phyloP scores from a whole-genome alignment of 1,284 basidiomycete genomes.

The Sporisorium exsertum region DNA sequence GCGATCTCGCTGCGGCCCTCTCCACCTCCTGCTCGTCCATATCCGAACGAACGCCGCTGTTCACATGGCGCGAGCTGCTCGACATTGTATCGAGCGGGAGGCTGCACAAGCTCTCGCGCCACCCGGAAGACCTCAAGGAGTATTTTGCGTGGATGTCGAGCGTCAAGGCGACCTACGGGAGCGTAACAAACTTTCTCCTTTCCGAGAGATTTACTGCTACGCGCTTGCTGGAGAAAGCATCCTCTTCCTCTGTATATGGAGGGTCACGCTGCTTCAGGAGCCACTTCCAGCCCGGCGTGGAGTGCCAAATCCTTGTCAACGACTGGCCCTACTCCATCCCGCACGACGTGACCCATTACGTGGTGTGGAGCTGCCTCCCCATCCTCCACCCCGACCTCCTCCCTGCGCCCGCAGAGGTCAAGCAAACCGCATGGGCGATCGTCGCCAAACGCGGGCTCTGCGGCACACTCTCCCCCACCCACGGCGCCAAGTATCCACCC shows the following conservation, averaged over 20 bases:
- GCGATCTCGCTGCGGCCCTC: conserved; percentile 22
- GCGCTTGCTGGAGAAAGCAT: conserved; percentile 5
- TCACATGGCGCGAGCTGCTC: conserved; percentile 22
- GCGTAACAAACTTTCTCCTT: conserved; percentile 16
- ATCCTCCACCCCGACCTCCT: conserved; percentile 23
- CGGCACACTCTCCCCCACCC: conserved; percentile 11
- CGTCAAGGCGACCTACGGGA: conserved; percentile 31
- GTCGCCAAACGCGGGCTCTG: conserved; percentile 28
- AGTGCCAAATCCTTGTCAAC: conserved; percentile 35
- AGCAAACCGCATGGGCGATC: conserved; percentile 5
- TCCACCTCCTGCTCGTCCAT: background rate
- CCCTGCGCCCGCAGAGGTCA: background rate
- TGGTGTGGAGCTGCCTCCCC: conserved; percentile 26
- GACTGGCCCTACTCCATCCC: conserved; percentile 41
- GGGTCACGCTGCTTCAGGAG: conserved; percentile 17
- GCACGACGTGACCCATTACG: conserved; percentile 11
- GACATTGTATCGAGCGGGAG: conserved; percentile 18
- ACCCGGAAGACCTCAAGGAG: conserved; percentile 31
- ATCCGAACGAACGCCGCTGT: conserved; percentile 16
- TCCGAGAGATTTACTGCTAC: conserved; percentile 21
- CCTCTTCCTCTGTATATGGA: background rate
- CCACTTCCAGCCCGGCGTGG: background rate
- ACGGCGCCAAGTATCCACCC: background rate
- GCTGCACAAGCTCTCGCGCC: conserved; percentile 16
- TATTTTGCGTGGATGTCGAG: conserved; percentile 44